Evolutionary conservation across 2,329 filamentous ascomycete genomes (phyloP).

Genomic region (Colletotrichum chrysophilum): DNA sequence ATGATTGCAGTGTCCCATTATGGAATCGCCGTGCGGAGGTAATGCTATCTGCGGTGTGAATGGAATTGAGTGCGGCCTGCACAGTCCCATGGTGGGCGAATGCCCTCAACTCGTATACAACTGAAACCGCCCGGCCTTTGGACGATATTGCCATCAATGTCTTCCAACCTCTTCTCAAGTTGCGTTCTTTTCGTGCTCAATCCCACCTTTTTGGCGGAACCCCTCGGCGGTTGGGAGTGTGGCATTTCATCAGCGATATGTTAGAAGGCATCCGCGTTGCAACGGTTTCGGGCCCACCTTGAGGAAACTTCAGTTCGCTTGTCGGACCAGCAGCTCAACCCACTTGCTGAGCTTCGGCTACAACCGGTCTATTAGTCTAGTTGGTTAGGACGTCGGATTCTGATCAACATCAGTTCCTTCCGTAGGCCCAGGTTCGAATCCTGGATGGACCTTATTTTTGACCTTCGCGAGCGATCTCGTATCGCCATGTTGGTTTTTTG

Average conservation of each 20-base stretch:
- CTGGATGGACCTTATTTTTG: constrained; percentile 19
- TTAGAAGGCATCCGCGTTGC: background rate
- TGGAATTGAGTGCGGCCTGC: background rate
- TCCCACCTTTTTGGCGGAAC: rapidly evolving
- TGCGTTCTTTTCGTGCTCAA: background rate
- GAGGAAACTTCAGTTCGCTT: background rate
- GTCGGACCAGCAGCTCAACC: rapidly evolving
- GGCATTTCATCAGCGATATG: background rate
- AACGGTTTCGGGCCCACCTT: background rate
- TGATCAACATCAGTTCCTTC: constrained; percentile 4
- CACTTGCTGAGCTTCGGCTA: background rate
- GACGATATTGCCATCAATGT: background rate
- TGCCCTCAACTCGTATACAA: background rate
- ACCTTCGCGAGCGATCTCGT: background rate
- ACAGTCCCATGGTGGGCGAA: rapidly evolving
- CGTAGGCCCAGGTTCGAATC: constrained; percentile 23
- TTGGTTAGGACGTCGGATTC: constrained; percentile 23
- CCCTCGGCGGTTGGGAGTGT: background rate
- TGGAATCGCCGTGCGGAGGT: background rate
- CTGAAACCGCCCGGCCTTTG: background rate
- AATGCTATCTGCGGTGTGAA: background rate
- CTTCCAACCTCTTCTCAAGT: background rate
- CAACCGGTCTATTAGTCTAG: constrained; percentile 18
- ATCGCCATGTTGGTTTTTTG: too few species aligned
- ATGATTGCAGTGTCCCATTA: too few species aligned